Evolutionary conservation across 2,329 filamentous ascomycete genomes (phyloP), one percentile per base, ranked within the genome.

Genomic region (Nemania sp.): DNA sequence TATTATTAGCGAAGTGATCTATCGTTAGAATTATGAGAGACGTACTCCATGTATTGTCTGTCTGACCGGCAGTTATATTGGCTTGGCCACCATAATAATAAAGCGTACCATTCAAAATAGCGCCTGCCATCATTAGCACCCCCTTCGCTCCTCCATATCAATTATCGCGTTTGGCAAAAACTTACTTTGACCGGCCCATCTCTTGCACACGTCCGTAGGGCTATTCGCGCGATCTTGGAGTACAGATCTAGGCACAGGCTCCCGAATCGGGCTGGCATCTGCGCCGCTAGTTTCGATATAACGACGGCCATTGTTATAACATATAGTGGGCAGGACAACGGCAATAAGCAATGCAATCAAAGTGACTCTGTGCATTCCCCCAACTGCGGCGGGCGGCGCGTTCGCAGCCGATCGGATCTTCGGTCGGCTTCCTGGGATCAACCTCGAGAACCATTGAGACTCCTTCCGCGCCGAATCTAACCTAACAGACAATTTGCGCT

Each of bases 41-140:
- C 80, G 64, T 77, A 87, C 84, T 90, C 88, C 88, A 91, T 1
- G 83, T 86, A 64, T 90, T 74, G 5, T 74, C 71, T 1, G 73
- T 78, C 63, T 91, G 88, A 30, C 78, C 77, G 12, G 77, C 69
- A 14, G 77, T 69, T 1, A 76, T 80, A 44, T 78, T 87, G 12
- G 83, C 80, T 61, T 87, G 80, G 22, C 89, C 89, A 30, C 89
- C 89, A 61, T 90, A 92, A 49, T 90, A 80, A 67, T 90, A 92
- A 3, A 91, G 66, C 0, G 87, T 91, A 12, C 88, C 88, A 60
- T 91, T 91, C 14, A 92, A 77, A 23, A 61, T 31, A 50, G 20
- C 26, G 36, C n/a, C 34, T 42, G 15, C 5, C 15, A n/a, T n/a
- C n/a, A n/a, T n/a, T n/a, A n/a, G n/a, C n/a, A n/a, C n/a, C n/a